Evolutionary conservation across 768 basidiomycete species (phyloP).

Genomic region (Podaxis rugospora): DNA sequence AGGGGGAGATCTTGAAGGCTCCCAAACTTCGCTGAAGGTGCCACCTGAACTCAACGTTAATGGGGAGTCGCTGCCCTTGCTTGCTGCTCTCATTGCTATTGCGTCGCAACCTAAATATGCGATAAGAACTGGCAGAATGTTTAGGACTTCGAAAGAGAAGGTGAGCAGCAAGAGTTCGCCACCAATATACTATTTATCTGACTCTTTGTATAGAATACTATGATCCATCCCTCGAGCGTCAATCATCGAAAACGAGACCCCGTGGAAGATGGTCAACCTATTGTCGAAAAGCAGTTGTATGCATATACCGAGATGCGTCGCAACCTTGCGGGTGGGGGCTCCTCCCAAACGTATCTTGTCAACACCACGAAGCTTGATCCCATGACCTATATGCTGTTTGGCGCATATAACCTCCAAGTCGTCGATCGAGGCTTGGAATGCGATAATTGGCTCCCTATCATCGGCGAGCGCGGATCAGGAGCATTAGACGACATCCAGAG

Average conservation of each 20-base stretch:
- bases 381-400: conserved; percentile 87
- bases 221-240: conserved; percentile 86
- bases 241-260: conserved; percentile 60
- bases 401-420: conserved; percentile 73
- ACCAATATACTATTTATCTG: conserved; percentile 11
- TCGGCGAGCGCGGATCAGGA: conserved; percentile 52
- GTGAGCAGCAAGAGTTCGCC: conserved; percentile 33
- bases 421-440: conserved; percentile 74
- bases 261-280: conserved; percentile 22
- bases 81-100: conserved; percentile 80
- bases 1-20: conserved; percentile 44
- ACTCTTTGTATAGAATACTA: conserved; percentile 44
- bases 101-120: conserved; percentile 92
- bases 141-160: conserved; percentile 80
- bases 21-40: conserved; percentile 25
- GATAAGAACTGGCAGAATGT: conserved; percentile 64
- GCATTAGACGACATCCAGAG: conserved; percentile 80
- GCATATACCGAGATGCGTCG: conserved; percentile 83
- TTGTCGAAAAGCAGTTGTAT: conserved; percentile 67
- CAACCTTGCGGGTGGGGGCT: conserved; percentile 52
- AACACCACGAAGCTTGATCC: conserved; percentile 84
- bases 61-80: conserved; percentile 66
- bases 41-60: conserved; percentile 71
- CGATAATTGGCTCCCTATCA: conserved; percentile 87
- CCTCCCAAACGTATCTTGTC: conserved; percentile 65